These are phyloP conservation scores for Ambrosiella xylebori DNA, from an alignment of 2,329 filamentous ascomycete genomes.

Conservation along the genomic window DNA sequence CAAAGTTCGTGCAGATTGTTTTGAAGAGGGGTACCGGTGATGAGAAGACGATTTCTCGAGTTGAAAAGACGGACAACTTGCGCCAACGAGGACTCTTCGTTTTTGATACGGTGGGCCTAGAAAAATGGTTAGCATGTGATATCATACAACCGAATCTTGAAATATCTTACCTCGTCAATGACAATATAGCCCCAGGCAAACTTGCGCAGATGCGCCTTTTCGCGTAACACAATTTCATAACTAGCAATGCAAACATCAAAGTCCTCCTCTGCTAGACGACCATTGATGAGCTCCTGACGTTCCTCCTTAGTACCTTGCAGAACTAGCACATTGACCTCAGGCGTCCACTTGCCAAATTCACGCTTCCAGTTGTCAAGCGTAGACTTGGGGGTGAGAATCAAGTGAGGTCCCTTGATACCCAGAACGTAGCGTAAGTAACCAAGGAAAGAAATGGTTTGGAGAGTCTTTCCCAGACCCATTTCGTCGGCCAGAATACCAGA, in stretches of 20 bases:
- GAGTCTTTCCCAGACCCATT: slow-evolving; percentile 95
- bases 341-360: slow-evolving; percentile 87
- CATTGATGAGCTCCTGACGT: slow-evolving; percentile 71
- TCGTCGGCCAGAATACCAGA: slow-evolving; percentile 95
- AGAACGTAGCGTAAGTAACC: slow-evolving; percentile 86
- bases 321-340: slow-evolving; percentile 84
- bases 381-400: slow-evolving; percentile 87
- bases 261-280: slow-evolving; percentile 79
- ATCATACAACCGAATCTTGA: neutral
- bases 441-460: slow-evolving; percentile 93
- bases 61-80: slow-evolving; percentile 95
- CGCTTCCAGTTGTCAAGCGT: slow-evolving; percentile 97
- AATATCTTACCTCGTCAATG: slow-evolving; percentile 55
- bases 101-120: slow-evolving; percentile 86
- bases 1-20: slow-evolving; percentile 97
- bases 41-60: slow-evolving; percentile 84
- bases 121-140: slow-evolving; percentile 6
- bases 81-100: slow-evolving; percentile 90
- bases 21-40: slow-evolving; percentile 90
- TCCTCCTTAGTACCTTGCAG: slow-evolving; percentile 93
- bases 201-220: slow-evolving; percentile 89
- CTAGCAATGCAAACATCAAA: slow-evolving; percentile 98
- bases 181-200: slow-evolving; percentile 99
- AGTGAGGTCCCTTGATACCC: slow-evolving; percentile 76
- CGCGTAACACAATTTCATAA: slow-evolving; percentile 95